Evolutionary conservation across 2,329 filamentous ascomycete genomes (phyloP).

Genomic region (Cylindrodendrum hubeiense): DNA sequence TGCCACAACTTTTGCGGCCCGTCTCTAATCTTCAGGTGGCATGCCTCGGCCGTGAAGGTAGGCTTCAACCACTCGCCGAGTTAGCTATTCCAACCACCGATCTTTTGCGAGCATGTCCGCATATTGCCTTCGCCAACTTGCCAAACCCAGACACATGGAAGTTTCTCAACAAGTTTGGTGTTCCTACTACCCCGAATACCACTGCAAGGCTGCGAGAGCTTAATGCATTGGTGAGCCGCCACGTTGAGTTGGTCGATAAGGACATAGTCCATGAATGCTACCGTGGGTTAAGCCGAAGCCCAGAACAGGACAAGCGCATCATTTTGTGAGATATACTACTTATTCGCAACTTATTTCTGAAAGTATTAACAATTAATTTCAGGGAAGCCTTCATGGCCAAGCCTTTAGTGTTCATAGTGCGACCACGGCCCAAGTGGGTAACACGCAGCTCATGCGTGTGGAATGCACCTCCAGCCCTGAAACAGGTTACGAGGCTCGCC

Average conservation of each 20-base stretch:
- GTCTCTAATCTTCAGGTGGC: constrained; percentile 1
- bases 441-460: constrained; percentile 15
- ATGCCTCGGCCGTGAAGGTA: constrained; percentile 2
- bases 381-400: constrained; percentile 6
- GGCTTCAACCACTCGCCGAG: background rate
- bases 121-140: constrained; percentile 19
- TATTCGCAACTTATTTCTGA: background rate
- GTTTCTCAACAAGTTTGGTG: constrained; percentile 14
- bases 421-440: constrained; percentile 13
- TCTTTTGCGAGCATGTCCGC: constrained; percentile 13
- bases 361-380: background rate
- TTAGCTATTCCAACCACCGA: constrained; percentile 16
- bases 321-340: background rate
- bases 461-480: constrained; percentile 15
- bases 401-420: constrained; percentile 13
- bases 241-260: constrained; percentile 7
- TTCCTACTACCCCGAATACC: constrained; percentile 8
- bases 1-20: background rate
- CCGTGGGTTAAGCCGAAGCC: background rate
- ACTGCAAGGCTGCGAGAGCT: constrained; percentile 13
- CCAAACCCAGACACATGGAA: constrained; percentile 1
- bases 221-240: background rate
- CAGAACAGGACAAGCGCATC: background rate
- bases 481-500: constrained; percentile 10
- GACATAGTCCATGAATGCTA: constrained; percentile 10